Evolutionary conservation across 2,329 filamentous ascomycete genomes (phyloP), one percentile per base, ranked within the genome.

Genomic region (Fusarium aywerte): DNA sequence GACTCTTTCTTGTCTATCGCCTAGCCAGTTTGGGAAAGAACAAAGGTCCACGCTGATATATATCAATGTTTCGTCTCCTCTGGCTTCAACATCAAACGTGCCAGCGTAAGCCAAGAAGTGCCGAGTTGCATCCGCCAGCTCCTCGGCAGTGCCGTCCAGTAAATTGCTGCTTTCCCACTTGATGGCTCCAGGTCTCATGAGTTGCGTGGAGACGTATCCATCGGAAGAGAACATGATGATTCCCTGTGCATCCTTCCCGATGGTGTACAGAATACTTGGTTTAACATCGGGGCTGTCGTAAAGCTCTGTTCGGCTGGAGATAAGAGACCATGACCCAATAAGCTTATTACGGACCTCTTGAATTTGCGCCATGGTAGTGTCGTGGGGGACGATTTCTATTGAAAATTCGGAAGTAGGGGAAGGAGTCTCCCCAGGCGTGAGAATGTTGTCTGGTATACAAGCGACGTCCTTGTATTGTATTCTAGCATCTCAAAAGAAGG

Each of bases 281-380:
- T 35, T 5, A 35, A 9, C 20, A 47, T 25, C 44, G 9, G 44
- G 44, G 44, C 44, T 47, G 20, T 35, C 20, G 31, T 47, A 47
- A 47, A 47, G 15, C 44, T 47, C 44, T 47, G 44, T 47, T 47
- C 44, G 44, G 44, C 44, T 47, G 31, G 44, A 47, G 25, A 47
- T 47, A 25, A 47, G 44, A 25, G 44, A 35, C 44, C 31, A 47
- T 47, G 44, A 47, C 20, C 44, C 44, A 25, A 47, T 47, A n/a
- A 47, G 31, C 44, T 35, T 47, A 47, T 47, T 25, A 35, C 44
- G 44, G 31, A 47, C 44, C 15, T 47, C 31, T 47, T 35, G 44
- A 47, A 35, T 35, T 33, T 47, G 31, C 15, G 20, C 3, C 44
- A 47, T 47, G 44, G 31, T 35, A 35, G 44, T 47, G 31, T 47